Percentiles rank a stretch among this genome's conserved stretches.
Evolutionary conservation across 441 rosid species (phyloP).

Genomic region (Pelargonium hybrid): DNA sequence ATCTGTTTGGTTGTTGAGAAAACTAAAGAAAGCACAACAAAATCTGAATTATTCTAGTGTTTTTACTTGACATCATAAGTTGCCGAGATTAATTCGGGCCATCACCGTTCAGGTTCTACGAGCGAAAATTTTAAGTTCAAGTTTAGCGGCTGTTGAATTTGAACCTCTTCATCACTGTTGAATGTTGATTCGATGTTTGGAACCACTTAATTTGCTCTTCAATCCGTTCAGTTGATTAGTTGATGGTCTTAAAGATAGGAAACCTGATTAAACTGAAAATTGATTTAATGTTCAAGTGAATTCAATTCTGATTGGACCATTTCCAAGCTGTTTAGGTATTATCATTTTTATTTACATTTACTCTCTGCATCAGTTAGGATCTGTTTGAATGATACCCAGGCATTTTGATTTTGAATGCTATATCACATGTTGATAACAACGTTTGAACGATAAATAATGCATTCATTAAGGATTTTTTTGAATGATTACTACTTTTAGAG

Average conservation of each 20-base stretch:
- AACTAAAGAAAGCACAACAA: not conserved
- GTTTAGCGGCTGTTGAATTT: not conserved
- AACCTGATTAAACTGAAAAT: not conserved
- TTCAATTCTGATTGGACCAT: not conserved
- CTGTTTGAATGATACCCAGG: not conserved
- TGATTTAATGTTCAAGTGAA: not conserved
- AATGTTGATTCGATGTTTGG: not conserved
- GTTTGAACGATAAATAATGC: too few species aligned
- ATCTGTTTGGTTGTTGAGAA: conserved; percentile 27
- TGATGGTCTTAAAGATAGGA: not conserved
- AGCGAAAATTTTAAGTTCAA: not conserved
- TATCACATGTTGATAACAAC: too few species aligned
- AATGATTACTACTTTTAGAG: too few species aligned
- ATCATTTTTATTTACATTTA: not conserved
- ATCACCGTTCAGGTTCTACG: not conserved
- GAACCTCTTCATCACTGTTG: too few species aligned
- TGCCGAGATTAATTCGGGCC: not conserved
- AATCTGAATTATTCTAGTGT: not conserved
- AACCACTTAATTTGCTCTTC: not conserved
- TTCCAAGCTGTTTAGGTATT: not conserved
- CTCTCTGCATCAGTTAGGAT: not conserved
- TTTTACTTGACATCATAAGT: not conserved
- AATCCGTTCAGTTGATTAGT: not conserved
- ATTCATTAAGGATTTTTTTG: too few species aligned
- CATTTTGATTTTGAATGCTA: not conserved